A percentile compares a stretch with the other conserved stretches of the same genome.
Conservation (phyloP, 139 green algal species). For the Tetratostichococcus sp. region DNA sequence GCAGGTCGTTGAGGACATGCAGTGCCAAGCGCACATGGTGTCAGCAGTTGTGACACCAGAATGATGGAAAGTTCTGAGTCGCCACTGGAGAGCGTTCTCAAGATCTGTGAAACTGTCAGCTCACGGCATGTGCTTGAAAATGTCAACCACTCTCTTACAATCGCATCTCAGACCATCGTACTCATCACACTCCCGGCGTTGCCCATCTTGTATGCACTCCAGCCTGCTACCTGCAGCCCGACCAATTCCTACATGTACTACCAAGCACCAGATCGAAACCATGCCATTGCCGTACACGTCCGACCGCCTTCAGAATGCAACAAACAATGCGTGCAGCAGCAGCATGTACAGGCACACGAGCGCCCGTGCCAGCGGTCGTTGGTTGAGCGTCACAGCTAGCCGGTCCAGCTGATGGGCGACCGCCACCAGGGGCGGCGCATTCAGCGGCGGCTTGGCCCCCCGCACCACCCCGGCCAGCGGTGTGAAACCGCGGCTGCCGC, state of each 20-base stretch:
- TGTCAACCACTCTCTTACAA: neutral
- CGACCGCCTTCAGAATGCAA: constrained; percentile 22
- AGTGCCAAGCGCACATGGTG: neutral
- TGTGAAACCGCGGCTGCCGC: constrained; percentile 29
- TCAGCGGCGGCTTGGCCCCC: constrained; percentile 25
- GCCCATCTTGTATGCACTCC: too few relatives aligned
- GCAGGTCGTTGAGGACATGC: neutral
- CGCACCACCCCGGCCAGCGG: constrained; percentile 40
- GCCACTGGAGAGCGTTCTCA: too few relatives aligned
- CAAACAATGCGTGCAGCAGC: constrained; percentile 30
- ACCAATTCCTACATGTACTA: too few relatives aligned
- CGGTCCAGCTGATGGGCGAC: constrained; percentile 33
- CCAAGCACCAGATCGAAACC: neutral
- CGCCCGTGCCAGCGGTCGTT: constrained; percentile 23
- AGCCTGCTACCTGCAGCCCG: too few relatives aligned
- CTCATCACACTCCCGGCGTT: too few relatives aligned
- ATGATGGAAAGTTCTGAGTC: too few relatives aligned
- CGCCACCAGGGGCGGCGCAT: constrained; percentile 2
- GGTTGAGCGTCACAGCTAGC: constrained; percentile 26
- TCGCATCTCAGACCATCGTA: too few relatives aligned
- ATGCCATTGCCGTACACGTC: too few relatives aligned
- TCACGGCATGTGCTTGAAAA: too few relatives aligned
- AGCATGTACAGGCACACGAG: constrained; percentile 34
- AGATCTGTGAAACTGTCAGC: too few relatives aligned
- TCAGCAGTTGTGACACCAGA: too few relatives aligned